These are phyloP conservation scores for Fusarium mexicanum DNA, from an alignment of 2,329 filamentous ascomycete genomes.

Conservation along the genomic window DNA sequence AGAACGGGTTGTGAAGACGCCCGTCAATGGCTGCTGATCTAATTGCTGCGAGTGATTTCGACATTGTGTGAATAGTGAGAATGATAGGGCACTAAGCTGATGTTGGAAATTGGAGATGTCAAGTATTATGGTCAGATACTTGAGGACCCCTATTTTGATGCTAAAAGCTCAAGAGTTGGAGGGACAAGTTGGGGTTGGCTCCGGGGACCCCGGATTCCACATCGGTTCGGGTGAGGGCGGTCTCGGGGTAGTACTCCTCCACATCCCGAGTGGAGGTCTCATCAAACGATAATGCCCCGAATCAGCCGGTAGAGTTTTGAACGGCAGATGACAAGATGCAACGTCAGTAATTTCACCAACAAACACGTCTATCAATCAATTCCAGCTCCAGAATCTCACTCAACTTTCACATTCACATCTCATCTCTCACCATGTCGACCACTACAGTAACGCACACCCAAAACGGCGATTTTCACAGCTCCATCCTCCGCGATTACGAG, in stretches of 20 bases:
- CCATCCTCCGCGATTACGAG: constrained; percentile 21
- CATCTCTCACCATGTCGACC: constrained; percentile 5
- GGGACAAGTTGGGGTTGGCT: neutral
- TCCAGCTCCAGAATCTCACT: neutral
- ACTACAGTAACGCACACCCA: constrained; percentile 3
- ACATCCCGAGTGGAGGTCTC: constrained; percentile 30
- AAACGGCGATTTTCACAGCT: constrained; percentile 15
- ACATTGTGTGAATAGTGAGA: constrained; percentile 13
- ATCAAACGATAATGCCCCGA: neutral
- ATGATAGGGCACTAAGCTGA: neutral
- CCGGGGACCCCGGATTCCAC: constrained; percentile 10
- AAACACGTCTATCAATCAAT: neutral
- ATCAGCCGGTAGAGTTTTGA: neutral
- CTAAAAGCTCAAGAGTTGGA: neutral
- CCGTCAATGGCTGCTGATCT: constrained; percentile 35
- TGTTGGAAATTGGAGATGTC: neutral
- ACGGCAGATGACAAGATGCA: neutral
- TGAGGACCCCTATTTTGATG: neutral
- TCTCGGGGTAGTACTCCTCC: neutral
- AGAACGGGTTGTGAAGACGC: constrained; percentile 31
- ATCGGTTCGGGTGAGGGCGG: constrained; percentile 14
- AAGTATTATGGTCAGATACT: neutral
- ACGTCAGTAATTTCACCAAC: neutral
- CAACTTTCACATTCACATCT: neutral
- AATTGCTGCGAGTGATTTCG: constrained; percentile 25